Base-by-base conservation (phyloP, 164 flowering plant genomes). In the Vitis rotundifolia region DNA sequence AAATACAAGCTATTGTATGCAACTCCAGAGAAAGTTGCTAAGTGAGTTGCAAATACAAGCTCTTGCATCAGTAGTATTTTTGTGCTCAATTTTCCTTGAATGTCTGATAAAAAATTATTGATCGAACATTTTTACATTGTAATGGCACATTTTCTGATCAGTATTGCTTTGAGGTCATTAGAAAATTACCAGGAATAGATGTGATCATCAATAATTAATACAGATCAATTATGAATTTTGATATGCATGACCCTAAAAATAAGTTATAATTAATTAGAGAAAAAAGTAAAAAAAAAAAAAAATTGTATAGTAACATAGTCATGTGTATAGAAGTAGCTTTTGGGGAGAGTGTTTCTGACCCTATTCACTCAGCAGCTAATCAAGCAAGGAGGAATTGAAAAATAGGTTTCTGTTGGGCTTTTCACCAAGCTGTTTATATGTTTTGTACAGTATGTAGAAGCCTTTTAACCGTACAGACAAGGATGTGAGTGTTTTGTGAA, bases 11-110 rank as follows among this genome's bases (percentile, higher is more conserved):
- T 90, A 49, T 72, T 95, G 70, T 95, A 95, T 83, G 98, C 93
- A 73, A 93, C 98, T 16, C 99, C 99, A 53, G 99, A 95, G 79
- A 95, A 93, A 84, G 87, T 93, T 82, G 99, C 98, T 1, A 88
- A 79, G 98, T 93, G 70, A 83, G 91, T 86, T 22, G 26, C 26
- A 22, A 22, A 22, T 22, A 22, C 26, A 22, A 22, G 19, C 8
- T 28, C 16, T 60, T 28, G 37, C 47, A 11, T 11, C 11, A n/a
- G 57, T 60, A 49, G 44, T 3, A 13, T 31, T 19, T 71, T 49
- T 49, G 44, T 37, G 44, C 7, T 3, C 44, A 37, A 37, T 37
- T 37, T 37, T 22, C 26, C 26, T 22, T 22, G 26, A 37, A 37
- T 37, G 44, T 37, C 44, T 37, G 44, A 37, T 37, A 37, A 37